These are phyloP conservation scores for Xylaria longipes DNA, from an alignment of 495 filamentous ascomycete genomes.

Conservation along the genomic window DNA sequence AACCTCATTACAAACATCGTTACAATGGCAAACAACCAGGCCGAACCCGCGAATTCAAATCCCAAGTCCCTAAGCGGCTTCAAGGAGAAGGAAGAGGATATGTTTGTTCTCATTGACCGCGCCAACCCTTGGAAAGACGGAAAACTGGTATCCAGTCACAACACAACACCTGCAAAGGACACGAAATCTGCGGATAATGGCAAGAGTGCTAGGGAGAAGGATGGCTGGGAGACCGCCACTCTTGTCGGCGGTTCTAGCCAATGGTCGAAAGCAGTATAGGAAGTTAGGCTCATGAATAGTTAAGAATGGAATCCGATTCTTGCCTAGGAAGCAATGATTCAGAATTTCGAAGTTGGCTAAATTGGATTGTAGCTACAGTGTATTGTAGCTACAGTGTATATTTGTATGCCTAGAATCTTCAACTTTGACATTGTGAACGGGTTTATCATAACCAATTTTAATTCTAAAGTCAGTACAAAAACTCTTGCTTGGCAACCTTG, in stretches of 20 bases:
- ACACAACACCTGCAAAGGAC: neutral
- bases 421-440: too few species aligned
- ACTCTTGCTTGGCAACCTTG: too few species aligned
- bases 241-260: neutral
- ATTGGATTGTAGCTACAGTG: too few species aligned
- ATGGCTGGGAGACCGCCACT: constrained; percentile 6
- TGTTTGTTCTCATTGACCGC: constrained; percentile 5
- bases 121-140: constrained; percentile 12
- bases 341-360: neutral
- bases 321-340: neutral
- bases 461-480: too few species aligned
- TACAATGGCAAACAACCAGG: neutral
- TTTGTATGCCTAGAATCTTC: too few species aligned
- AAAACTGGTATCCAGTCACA: neutral
- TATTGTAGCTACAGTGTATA: too few species aligned
- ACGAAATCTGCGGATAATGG: neutral
- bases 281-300: neutral
- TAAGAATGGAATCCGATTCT: neutral
- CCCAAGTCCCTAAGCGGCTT: neutral
- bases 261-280: neutral
- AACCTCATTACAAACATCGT: neutral
- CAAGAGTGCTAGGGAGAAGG: neutral
- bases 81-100: constrained; percentile 20
- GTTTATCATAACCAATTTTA: too few species aligned
- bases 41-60: neutral